Percentiles rank a stretch among this genome's conserved stretches.
Evolutionary conservation across 352 stramenopile genomes (phyloP).

Genomic region (Phytophthora kernoviae): DNA sequence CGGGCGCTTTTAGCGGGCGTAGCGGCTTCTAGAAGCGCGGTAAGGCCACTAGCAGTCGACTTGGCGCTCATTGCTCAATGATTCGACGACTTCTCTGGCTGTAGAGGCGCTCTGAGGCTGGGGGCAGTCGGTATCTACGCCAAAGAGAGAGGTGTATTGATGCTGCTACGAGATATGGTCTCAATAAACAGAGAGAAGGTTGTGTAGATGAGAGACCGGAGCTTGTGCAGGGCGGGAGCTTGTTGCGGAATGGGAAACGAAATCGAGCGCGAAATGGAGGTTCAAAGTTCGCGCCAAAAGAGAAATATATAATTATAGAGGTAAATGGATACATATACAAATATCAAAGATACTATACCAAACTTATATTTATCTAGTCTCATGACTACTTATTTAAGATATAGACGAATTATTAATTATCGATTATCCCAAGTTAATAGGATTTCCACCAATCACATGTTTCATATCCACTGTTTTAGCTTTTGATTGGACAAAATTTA

Average conservation of each 20-base stretch:
- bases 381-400: neutral
- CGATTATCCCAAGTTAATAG: neutral
- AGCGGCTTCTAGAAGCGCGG: constrained; percentile 11
- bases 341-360: neutral
- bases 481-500: constrained; percentile 4
- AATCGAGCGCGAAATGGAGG: neutral
- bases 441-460: neutral
- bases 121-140: neutral
- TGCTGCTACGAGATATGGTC: neutral
- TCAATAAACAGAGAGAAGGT: neutral
- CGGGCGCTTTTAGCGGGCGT: constrained; percentile 14
- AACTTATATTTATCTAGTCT: neutral
- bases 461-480: neutral
- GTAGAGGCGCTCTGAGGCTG: constrained; percentile 2
- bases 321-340: neutral
- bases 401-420: neutral
- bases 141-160: neutral
- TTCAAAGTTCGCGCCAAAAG: constrained; percentile 24
- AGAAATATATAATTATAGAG: neutral
- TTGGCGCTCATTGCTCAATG: constrained; percentile 18
- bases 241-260: constrained; percentile 14
- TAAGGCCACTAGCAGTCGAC: neutral
- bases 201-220: neutral
- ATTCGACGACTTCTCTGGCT: constrained; percentile 4
- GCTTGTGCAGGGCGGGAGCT: neutral